phyloP scores from a whole-genome alignment of 352 stramenopile species.

The Globisporangium takayamanum region DNA sequence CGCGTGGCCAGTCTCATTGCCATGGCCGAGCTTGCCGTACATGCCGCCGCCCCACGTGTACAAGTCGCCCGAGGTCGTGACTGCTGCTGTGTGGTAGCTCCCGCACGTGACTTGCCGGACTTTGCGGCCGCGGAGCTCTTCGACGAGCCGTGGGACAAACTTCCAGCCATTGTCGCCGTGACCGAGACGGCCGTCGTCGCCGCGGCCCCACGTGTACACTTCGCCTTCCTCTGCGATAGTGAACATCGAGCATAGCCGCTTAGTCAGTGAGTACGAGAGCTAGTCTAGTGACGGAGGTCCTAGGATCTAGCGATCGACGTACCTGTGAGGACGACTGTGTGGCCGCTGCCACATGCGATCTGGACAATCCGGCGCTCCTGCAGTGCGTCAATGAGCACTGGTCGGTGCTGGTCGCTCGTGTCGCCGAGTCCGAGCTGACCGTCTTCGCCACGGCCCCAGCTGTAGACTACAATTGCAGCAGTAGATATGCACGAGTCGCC shows the following conservation, averaged over 20 bases:
- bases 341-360: slow-evolving; percentile 84
- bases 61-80: slow-evolving; percentile 91
- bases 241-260: background rate
- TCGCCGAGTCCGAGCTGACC: slow-evolving; percentile 81
- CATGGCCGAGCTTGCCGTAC: slow-evolving; percentile 92
- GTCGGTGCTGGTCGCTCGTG: slow-evolving; percentile 83
- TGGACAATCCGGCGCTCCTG: slow-evolving; percentile 79
- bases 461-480: slow-evolving; percentile 50
- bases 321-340: slow-evolving; percentile 86
- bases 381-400: slow-evolving; percentile 77
- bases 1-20: slow-evolving; percentile 92
- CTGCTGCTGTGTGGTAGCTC: slow-evolving; percentile 94
- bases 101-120: slow-evolving; percentile 92
- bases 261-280: background rate
- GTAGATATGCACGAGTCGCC: background rate
- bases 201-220: slow-evolving; percentile 88
- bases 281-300: background rate
- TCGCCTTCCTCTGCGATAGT: slow-evolving; percentile 53
- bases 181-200: slow-evolving; percentile 85
- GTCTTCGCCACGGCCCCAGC: slow-evolving; percentile 85
- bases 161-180: slow-evolving; percentile 96
- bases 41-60: slow-evolving; percentile 94
- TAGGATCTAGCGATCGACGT: background rate
- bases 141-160: slow-evolving; percentile 92
- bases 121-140: slow-evolving; percentile 88